These are phyloP conservation scores for Aphanomyces invadans DNA, from an alignment of 352 stramenopile species.

Conservation along the genomic window DNA sequence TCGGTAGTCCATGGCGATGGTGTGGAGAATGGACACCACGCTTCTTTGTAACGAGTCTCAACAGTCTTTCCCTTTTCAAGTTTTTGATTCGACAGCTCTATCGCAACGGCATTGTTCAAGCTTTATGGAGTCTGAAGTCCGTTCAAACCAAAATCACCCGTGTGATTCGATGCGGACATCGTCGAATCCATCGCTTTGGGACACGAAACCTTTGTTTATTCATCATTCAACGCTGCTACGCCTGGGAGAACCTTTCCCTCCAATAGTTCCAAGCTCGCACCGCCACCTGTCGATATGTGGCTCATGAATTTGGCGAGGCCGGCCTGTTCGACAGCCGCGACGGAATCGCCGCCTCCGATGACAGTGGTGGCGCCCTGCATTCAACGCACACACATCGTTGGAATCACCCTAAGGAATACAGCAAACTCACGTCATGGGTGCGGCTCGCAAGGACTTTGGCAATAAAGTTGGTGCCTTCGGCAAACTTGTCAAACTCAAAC, in stretches of 20 bases:
- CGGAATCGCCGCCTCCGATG: constrained; percentile 93
- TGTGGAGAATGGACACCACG: no score
- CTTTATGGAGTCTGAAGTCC: not conserved
- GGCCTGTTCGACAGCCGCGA: constrained; percentile 91
- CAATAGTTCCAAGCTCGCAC: constrained; percentile 97
- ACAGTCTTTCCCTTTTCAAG: no score
- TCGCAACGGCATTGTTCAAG: no score
- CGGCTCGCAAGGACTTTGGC: constrained; percentile 88
- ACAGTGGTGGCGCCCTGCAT: constrained; percentile 72
- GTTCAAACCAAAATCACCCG: no score
- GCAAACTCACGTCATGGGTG: constrained; percentile 48
- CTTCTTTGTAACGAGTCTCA: no score
- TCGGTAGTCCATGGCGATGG: no score
- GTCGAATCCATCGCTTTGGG: no score
- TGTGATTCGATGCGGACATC: no score
- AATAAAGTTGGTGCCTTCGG: constrained; percentile 89
- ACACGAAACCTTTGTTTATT: constrained; percentile 37
- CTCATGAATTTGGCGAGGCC: constrained; percentile 90
- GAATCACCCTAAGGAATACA: no score
- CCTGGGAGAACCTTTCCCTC: constrained; percentile 97
- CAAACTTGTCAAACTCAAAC: constrained; percentile 97
- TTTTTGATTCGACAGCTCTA: no score
- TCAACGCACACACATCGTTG: not conserved
- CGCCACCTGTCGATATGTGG: constrained; percentile 97
- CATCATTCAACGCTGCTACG: constrained; percentile 91